Conservation (phyloP, 2,329 filamentous ascomycete species). For the Karstenula rhodostoma region DNA sequence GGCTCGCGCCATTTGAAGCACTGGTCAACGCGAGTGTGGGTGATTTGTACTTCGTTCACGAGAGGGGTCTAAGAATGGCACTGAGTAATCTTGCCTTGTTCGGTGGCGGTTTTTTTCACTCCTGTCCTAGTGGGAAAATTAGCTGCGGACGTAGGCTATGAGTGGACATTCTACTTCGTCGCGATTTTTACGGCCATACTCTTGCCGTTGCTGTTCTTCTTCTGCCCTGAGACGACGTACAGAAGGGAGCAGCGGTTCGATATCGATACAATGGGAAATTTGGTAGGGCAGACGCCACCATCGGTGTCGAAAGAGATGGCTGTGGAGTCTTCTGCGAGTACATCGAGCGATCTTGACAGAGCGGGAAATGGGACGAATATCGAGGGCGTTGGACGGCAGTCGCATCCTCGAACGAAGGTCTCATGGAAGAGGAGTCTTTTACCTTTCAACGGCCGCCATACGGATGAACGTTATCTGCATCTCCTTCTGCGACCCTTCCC, state of each 20-base stretch:
- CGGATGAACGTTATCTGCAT: constrained; percentile 74
- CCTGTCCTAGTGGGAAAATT: constrained; percentile 93
- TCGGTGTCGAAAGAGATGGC: constrained; percentile 8
- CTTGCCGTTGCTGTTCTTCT: constrained; percentile 75
- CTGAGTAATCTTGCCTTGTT: constrained; percentile 75
- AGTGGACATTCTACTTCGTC: constrained; percentile 88
- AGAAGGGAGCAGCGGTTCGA: constrained; percentile 72
- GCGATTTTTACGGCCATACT: constrained; percentile 80
- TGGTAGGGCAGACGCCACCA: constrained; percentile 24
- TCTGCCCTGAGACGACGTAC: constrained; percentile 87
- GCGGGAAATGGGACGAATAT: constrained; percentile 10
- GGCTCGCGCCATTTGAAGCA: constrained; percentile 86
- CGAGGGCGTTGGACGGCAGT: not conserved
- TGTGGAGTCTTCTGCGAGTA: not conserved
- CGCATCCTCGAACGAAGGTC: constrained; percentile 55
- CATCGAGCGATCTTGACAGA: constrained; percentile 15
- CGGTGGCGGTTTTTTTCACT: constrained; percentile 75
- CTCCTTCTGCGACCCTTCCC: constrained; percentile 78
- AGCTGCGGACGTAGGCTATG: constrained; percentile 77
- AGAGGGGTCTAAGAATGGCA: constrained; percentile 87
- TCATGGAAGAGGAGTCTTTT: constrained; percentile 68
- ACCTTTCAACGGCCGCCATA: constrained; percentile 83
- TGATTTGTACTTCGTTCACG: constrained; percentile 89
- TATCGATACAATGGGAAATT: constrained; percentile 65
- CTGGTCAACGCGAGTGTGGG: constrained; percentile 88